Conservation (phyloP, 179 eudicot genomes). For the Carnegiea gigantea region DNA sequence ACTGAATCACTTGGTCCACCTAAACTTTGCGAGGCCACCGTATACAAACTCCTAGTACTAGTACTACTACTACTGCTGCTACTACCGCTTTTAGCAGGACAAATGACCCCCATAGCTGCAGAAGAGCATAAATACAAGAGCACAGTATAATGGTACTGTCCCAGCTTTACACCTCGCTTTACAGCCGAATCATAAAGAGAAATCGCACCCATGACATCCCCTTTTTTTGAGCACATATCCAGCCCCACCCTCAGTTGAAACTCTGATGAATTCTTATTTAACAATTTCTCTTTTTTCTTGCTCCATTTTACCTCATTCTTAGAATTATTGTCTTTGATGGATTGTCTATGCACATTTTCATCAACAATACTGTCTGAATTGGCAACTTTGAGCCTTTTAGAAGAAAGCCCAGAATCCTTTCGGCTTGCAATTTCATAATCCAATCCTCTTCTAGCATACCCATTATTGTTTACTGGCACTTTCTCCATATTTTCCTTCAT, state of each 20-base stretch:
- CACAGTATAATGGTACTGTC: conserved; percentile 73
- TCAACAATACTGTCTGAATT: conserved; percentile 20
- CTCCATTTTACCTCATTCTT: conserved; percentile 27
- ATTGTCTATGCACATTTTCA: conserved; percentile 16
- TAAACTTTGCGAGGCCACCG: conserved; percentile 5
- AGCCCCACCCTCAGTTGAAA: conserved; percentile 46
- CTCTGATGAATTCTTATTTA: conserved; percentile 44
- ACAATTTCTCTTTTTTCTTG: conserved; percentile 40
- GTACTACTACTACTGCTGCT: conserved; percentile 49
- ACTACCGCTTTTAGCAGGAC: conserved; percentile 79
- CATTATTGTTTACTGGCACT: conserved; percentile 10
- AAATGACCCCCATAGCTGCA: conserved; percentile 78
- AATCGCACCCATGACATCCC: conserved; percentile 84
- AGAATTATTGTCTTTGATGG: conserved; percentile 21
- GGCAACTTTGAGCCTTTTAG: conserved; percentile 27
- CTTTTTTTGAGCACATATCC: conserved; percentile 78
- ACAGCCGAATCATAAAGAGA: conserved; percentile 61
- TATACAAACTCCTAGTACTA: conserved; percentile 46
- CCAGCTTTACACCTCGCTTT: conserved; percentile 45
- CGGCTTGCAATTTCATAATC: background rate
- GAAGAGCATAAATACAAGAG: conserved; percentile 87
- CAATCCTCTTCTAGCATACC: conserved; percentile 5
- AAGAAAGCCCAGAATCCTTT: conserved; percentile 27
- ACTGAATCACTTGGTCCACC: conserved; percentile 17
- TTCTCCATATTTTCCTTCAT: conserved; percentile 4